phyloP scores from a whole-genome alignment of 805 yeast genomes.

The Teunomyces cretensis region DNA sequence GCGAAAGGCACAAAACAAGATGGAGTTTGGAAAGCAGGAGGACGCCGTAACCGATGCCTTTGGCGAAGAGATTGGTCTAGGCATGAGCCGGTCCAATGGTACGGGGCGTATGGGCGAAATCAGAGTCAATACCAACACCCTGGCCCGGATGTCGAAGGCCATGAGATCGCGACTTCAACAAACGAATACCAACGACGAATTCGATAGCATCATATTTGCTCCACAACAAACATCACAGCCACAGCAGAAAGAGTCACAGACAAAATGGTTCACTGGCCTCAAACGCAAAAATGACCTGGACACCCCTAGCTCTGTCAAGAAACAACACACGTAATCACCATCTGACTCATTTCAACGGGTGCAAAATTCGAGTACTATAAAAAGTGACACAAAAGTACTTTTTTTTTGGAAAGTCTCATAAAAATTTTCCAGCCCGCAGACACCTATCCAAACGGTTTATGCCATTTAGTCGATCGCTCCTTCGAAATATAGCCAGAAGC shows the following conservation, averaged over 20 bases:
- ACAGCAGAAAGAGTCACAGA: background rate
- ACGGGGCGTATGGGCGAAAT: conserved; percentile 22
- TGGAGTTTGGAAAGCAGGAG: conserved; percentile 80
- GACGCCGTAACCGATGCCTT: conserved; percentile 57
- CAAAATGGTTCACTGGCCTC: conserved; percentile 24
- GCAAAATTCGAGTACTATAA: background rate
- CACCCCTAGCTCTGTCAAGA: background rate
- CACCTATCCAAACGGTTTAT: background rate
- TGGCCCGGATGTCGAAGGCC: conserved; percentile 60
- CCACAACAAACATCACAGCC: conserved; percentile 3
- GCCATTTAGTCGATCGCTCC: conserved; percentile 4
- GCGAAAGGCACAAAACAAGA: conserved; percentile 78
- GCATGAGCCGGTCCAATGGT: conserved; percentile 54
- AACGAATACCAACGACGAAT: conserved; percentile 10
- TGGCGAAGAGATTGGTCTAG: conserved; percentile 83
- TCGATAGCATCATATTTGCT: conserved; percentile 15
- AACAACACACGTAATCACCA: background rate
- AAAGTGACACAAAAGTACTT: conserved; percentile 6
- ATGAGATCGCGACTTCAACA: conserved; percentile 50
- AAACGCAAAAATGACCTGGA: conserved; percentile 9
- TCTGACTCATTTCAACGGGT: background rate
- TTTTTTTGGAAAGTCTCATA: conserved; percentile 12
- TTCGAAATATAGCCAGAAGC: conserved; percentile 5
- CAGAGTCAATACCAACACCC: conserved; percentile 45
- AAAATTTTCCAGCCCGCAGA: background rate